Base-by-base conservation (phyloP, 108 stramenopile genomes). In the Pseudonitzschia delicatissima region DNA sequence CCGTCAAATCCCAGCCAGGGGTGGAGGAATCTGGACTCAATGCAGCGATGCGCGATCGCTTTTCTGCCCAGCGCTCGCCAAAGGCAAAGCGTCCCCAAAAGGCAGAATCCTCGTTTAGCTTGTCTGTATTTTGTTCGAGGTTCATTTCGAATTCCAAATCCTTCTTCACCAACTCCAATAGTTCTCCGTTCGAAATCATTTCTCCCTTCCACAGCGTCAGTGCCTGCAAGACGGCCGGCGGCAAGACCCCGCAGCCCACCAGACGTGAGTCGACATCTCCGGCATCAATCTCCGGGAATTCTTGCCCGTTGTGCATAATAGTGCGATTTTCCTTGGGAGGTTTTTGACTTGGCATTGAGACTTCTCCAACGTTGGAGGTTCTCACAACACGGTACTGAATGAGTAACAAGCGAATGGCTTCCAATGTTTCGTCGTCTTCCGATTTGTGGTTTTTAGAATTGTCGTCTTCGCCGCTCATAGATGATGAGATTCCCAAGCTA, bases 41-140 rank as follows among this genome's bases (percentile, higher is more conserved):
- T 4, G 87, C 83, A 48, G 90, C 81, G 5, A 98, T 72, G 12
- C 96, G 87, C 8, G 92, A 88, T 59, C 90, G 86, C 69, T 98
- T 96, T 45, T 85, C 90, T 4, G 88, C 91, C 96, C 97, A 99
- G 7, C 90, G 79, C 76, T 99, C 97, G 11, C 96, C 96, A 68
- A 97, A 98, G 23, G 93, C 90, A 73, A 94, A 94, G 49, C 90
- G 59, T 8, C 87, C 90, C 93, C 93, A 92, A 76, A 95, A 95
- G 12, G 83, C 89, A 4, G 90, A 91, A 57, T 94, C 86, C 65
- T 91, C 89, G 42, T 78, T 87, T 37, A 93, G 73, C 49, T 87
- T 91, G 34, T 75, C 74, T 37, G 87, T 84, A 11, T 79, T 60
- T 37, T 65, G 60, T n/a, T 32, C 62, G 13, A 80, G 69, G 32